Percentiles rank a stretch among this genome's conserved stretches.
Conservation (phyloP, 2,329 filamentous ascomycete genomes). For the Tolypocladium paradoxum region DNA sequence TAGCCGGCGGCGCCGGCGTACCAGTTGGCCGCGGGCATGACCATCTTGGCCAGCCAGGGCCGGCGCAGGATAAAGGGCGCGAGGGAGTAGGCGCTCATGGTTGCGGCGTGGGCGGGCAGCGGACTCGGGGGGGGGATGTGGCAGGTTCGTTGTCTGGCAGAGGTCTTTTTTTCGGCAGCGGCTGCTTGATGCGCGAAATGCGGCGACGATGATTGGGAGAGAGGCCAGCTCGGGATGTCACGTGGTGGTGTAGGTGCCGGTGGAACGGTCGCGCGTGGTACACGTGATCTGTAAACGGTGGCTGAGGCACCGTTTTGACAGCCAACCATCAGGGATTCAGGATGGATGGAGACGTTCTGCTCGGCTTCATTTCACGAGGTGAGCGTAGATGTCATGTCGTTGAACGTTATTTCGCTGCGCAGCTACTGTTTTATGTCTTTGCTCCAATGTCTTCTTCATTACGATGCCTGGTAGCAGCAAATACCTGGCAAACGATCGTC, state of each 20-base stretch:
- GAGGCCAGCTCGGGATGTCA: conserved; percentile 18
- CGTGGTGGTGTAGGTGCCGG: conserved; percentile 11
- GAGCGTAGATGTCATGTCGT: too few relatives aligned
- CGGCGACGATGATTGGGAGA: conserved; percentile 17
- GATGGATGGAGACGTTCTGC: neutral
- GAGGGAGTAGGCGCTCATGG: conserved; percentile 59
- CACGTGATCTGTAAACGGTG: neutral
- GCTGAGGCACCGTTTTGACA: neutral
- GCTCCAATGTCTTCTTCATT: too few relatives aligned
- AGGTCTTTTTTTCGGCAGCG: conserved; percentile 8
- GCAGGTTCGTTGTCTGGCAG: neutral
- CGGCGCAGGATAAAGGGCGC: conserved; percentile 70
- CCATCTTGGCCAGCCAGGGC: conserved; percentile 68
- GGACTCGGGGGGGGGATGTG: neutral
- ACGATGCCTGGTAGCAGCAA: too few relatives aligned
- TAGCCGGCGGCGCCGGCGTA: conserved; percentile 86
- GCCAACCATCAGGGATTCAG: neutral
- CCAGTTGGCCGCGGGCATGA: conserved; percentile 78
- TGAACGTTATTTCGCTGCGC: neutral
- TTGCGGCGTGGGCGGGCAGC: conserved; percentile 14
- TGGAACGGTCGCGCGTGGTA: neutral
- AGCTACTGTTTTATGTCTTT: too few relatives aligned
- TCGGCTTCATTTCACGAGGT: neutral
- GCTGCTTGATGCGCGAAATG: conserved; percentile 22
- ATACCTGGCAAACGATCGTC: too few relatives aligned